Base-by-base conservation (phyloP, 768 basidiomycete genomes). In the Cantharellus cinnabarinus region DNA sequence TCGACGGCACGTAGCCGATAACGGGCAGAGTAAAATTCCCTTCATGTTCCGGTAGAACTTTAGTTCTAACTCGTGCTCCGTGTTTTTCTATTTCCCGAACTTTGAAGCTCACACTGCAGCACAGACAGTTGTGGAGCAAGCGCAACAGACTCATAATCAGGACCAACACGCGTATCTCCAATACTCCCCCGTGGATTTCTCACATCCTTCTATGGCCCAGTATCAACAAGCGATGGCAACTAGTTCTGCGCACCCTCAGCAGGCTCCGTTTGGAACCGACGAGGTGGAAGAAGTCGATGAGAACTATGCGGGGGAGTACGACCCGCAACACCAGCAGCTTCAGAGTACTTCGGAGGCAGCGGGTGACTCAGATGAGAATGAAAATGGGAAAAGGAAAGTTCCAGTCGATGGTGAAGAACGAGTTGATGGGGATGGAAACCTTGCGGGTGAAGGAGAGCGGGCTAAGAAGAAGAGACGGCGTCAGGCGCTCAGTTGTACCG, bases 401-500 rank as follows among this genome's bases (percentile, higher is more conserved):
- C 10, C 10, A 10, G 44, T 29, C 44, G 44, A 48, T 10, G 44
- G 44, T 54, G 35, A 37, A 7, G 14, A 54, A 37, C 10, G 35
- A 37, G 58, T 44, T 48, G 61, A 59, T 41, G 61, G 57, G 38
- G 57, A 58, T 41, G 61, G 56, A 15, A 42, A 61, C 34, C 61
- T 59, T 14, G 10, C 10, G 41, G 41, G 55, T 5, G 50, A 37
- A 37, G 52, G 37, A 37, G 54, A 62, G 52, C 84, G 80, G 14
- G 80, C 80, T 14, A 88, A 87, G 75, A 87, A 87, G 77, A 89
- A 86, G 70, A 74, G 86, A 57, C 75, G 86, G 57, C 73, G 86
- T 51, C 85, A 89, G 67, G 85, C 86, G 42, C 71, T 89, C 64
- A 89, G 85, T 67, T 89, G 86, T 69, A 89, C 85, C 58, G 87